Percentiles rank a stretch among this genome's conserved stretches.
Conservation (phyloP, 2,329 filamentous ascomycete species). For the Fusarium sp. region DNA sequence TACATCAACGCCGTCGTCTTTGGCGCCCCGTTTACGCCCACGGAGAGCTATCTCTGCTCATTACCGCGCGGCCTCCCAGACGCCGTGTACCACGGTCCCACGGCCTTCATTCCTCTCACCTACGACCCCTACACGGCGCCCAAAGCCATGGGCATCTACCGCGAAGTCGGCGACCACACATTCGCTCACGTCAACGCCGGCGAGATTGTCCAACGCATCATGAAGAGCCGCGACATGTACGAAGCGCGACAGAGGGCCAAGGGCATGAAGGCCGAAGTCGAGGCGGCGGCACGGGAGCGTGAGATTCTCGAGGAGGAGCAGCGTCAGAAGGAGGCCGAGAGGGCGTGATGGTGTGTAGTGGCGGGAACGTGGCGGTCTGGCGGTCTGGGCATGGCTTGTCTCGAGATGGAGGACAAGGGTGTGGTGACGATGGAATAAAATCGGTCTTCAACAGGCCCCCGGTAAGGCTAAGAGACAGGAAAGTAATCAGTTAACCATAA, state of each 20-base stretch:
- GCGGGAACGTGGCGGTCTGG: constrained; percentile 7
- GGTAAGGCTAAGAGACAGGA: constrained; percentile 10
- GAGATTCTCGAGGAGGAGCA: constrained; percentile 73
- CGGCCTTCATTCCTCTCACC: constrained; percentile 84
- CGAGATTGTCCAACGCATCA: constrained; percentile 90
- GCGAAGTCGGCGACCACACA: constrained; percentile 78
- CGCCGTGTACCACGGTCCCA: constrained; percentile 96
- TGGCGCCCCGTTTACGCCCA: constrained; percentile 88
- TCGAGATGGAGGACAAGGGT: neutral
- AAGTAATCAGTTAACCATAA: constrained; percentile 35
- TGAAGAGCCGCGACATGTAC: constrained; percentile 87
- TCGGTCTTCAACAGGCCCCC: constrained; percentile 43
- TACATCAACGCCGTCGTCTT: constrained; percentile 92
- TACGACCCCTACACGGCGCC: constrained; percentile 86
- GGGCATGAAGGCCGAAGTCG: constrained; percentile 84
- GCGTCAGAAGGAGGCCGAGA: constrained; percentile 58
- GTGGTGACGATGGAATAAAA: neutral
- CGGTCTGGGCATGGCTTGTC: constrained; percentile 9
- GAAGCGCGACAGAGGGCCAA: constrained; percentile 93
- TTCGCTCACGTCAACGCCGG: constrained; percentile 92
- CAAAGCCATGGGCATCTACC: constrained; percentile 86
- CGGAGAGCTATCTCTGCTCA: constrained; percentile 78
- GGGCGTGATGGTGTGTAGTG: constrained; percentile 35
- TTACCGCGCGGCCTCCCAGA: constrained; percentile 81
- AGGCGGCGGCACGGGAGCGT: constrained; percentile 72